These are phyloP conservation scores for Populus hybrid DNA, from an alignment of 441 rosid species.

Conservation along the genomic window DNA sequence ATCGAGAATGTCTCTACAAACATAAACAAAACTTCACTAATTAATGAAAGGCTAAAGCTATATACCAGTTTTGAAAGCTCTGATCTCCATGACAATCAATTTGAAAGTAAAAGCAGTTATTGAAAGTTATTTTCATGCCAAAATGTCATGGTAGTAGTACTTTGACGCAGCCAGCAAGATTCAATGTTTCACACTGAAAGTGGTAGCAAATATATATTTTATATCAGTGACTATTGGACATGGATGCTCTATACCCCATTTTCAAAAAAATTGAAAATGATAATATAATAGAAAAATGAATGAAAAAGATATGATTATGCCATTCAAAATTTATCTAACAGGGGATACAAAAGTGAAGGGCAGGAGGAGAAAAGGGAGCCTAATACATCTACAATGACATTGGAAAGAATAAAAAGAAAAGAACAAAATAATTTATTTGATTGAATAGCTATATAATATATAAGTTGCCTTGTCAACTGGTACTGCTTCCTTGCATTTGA, in stretches of 20 bases:
- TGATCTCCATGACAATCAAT: neutral
- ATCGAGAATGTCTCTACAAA: constrained; percentile 55
- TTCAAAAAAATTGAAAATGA: neutral
- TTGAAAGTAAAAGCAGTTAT: neutral
- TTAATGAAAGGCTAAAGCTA: neutral
- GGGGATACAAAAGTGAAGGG: neutral
- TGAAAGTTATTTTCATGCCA: neutral
- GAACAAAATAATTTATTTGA: neutral
- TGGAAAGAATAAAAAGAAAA: neutral
- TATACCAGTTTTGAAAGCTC: neutral
- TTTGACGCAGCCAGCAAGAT: neutral
- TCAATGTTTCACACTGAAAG: neutral
- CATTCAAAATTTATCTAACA: too few species aligned
- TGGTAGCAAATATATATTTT: neutral
- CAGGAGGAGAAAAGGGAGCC: neutral
- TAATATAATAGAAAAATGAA: too few species aligned
- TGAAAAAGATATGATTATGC: neutral
- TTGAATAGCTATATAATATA: neutral
- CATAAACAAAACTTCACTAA: constrained; percentile 2
- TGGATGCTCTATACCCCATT: neutral
- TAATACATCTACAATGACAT: neutral
- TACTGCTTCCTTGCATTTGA: neutral
- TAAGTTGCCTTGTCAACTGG: neutral
- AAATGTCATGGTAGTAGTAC: neutral
- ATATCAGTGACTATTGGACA: neutral